Percentiles rank a stretch among this genome's conserved stretches.
phyloP scores from a whole-genome alignment of 1,284 basidiomycete genomes.

The Anthracocystis setariae region DNA sequence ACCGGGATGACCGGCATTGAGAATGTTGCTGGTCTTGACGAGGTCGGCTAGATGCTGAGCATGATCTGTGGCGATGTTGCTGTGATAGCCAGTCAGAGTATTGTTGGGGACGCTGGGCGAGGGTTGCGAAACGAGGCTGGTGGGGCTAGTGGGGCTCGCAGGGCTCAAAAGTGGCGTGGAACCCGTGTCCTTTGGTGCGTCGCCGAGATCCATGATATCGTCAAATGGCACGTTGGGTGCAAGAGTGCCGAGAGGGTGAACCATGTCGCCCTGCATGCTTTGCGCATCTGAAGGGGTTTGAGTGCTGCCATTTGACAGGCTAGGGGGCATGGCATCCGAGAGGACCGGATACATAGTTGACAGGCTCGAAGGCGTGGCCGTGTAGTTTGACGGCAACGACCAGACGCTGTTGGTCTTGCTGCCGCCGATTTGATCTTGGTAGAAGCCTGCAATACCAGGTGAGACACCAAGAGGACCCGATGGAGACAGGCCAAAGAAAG shows the following conservation, averaged over 20 bases:
- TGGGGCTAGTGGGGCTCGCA: slow-evolving; percentile 22
- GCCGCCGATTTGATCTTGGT: slow-evolving; percentile 6
- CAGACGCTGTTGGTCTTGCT: slow-evolving; percentile 10
- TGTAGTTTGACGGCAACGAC: slow-evolving; percentile 12
- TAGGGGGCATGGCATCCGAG: slow-evolving; percentile 12
- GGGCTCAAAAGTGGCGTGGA: slow-evolving; percentile 34
- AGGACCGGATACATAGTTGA: slow-evolving; percentile 8
- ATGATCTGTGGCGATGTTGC: slow-evolving; percentile 37
- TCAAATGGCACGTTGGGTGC: slow-evolving; percentile 16
- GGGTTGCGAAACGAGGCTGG: slow-evolving; percentile 20
- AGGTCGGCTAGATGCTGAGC: slow-evolving; percentile 39
- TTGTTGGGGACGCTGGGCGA: slow-evolving; percentile 31
- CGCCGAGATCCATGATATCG: slow-evolving; percentile 21
- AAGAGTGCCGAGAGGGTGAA: slow-evolving; percentile 20
- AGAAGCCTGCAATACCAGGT: slow-evolving; percentile 17
- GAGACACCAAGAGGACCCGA: slow-evolving; percentile 16
- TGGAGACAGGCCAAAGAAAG: slow-evolving; percentile 24
- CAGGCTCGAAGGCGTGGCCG: neutral
- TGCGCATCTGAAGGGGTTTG: slow-evolving; percentile 20
- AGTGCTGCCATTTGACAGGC: slow-evolving; percentile 12
- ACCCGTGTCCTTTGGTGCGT: slow-evolving; percentile 1
- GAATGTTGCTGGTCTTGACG: slow-evolving; percentile 35
- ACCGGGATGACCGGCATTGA: slow-evolving; percentile 34
- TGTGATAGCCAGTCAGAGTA: slow-evolving; percentile 40
- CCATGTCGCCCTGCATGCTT: slow-evolving; percentile 27